Percentiles rank a stretch among this genome's conserved stretches.
phyloP scores from a whole-genome alignment of 2,329 filamentous ascomycete species.

The Diaporthe aspalathi region DNA sequence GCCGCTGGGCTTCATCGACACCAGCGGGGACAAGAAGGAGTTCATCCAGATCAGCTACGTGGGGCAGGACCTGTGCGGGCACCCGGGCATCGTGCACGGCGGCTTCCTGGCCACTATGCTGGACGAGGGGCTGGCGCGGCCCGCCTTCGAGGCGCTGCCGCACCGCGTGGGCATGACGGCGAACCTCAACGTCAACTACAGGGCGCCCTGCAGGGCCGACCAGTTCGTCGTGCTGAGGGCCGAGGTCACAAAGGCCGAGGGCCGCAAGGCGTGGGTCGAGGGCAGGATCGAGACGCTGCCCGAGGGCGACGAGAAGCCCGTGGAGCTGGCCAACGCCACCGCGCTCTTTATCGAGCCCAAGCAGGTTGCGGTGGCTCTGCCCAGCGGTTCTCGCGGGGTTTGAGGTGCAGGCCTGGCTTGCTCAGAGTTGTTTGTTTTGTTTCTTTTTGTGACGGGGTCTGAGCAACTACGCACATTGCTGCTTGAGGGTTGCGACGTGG shows the following conservation, averaged over 20 bases:
- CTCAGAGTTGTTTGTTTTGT: conserved; percentile 9
- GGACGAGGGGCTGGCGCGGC: conserved; percentile 88
- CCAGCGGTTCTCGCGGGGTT: background rate
- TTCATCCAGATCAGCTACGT: conserved; percentile 81
- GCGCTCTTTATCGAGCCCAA: conserved; percentile 91
- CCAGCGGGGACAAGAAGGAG: conserved; percentile 67
- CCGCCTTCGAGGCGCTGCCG: conserved; percentile 88
- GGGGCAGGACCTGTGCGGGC: conserved; percentile 84
- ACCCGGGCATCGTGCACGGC: conserved; percentile 91
- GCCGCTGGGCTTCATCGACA: conserved; percentile 80
- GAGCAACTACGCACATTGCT: conserved; percentile 15
- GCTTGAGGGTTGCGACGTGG: conserved; percentile 33
- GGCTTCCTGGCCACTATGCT: conserved; percentile 91
- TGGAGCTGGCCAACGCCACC: conserved; percentile 82
- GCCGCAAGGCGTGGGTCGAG: conserved; percentile 93
- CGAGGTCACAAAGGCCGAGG: conserved; percentile 85
- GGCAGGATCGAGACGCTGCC: conserved; percentile 85
- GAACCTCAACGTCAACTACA: conserved; percentile 85
- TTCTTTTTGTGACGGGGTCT: conserved; percentile 26
- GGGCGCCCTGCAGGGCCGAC: conserved; percentile 79
- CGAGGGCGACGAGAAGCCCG: conserved; percentile 69
- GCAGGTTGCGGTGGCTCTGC: conserved; percentile 74
- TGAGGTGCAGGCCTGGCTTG: background rate
- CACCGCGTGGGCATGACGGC: conserved; percentile 90
- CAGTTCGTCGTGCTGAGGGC: conserved; percentile 83